Conservation (phyloP, 2,329 filamentous ascomycete genomes). For the Chalara sp. region DNA sequence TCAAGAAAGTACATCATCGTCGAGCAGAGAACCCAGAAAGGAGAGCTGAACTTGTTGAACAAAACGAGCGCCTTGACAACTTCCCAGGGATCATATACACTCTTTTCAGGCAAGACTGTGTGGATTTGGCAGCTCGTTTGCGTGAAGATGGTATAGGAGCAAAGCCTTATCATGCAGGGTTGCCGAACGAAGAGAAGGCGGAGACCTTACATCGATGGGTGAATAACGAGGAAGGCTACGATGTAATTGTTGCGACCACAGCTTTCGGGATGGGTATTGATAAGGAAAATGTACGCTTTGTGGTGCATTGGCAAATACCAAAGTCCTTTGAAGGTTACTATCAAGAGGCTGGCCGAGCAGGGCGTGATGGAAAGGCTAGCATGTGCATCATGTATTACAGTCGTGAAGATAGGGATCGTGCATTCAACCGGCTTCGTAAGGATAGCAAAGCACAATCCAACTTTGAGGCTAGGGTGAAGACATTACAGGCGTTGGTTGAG, state of each 20-base stretch:
- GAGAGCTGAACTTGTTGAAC: conserved; percentile 47
- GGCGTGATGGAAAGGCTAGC: conserved; percentile 80
- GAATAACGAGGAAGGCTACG: conserved; percentile 67
- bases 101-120: conserved; percentile 67
- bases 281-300: conserved; percentile 89
- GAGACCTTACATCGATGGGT: conserved; percentile 68
- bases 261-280: conserved; percentile 98
- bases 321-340: conserved; percentile 96
- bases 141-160: conserved; percentile 65
- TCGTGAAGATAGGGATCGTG: conserved; percentile 75
- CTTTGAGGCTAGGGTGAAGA: conserved; percentile 49
- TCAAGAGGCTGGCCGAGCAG: conserved; percentile 88
- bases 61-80: conserved; percentile 50
- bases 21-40: conserved; percentile 52
- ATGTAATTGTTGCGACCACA: conserved; percentile 90
- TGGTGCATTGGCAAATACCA: conserved; percentile 88
- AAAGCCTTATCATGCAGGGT: conserved; percentile 64
- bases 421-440: conserved; percentile 44
- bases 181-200: conserved; percentile 62
- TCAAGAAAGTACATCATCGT: conserved; percentile 64
- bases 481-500: conserved; percentile 60
- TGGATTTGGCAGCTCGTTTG: conserved; percentile 59
- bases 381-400: conserved; percentile 89
- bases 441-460: conserved; percentile 37
- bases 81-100: conserved; percentile 78